Percentiles rank a stretch among this genome's conserved stretches.
phyloP scores from a whole-genome alignment of 345 rosid genomes.

The Linum usitatissimum region DNA sequence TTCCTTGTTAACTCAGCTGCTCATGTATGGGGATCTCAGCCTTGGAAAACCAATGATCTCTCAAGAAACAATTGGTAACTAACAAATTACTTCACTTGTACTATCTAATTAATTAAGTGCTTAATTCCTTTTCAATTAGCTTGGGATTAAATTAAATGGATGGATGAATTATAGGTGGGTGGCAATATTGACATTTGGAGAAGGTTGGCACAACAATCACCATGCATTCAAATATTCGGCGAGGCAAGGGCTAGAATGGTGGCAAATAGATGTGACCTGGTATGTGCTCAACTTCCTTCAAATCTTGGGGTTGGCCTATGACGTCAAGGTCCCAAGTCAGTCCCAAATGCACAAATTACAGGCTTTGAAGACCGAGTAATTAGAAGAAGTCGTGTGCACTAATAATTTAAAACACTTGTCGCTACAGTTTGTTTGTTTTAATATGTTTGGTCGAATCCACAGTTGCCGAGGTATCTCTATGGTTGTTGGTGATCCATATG shows the following conservation, averaged over 20 bases:
- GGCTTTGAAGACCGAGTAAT: conserved; percentile 2
- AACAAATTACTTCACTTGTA: neutral
- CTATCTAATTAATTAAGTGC: neutral
- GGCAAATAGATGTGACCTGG: conserved; percentile 90
- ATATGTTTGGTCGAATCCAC: too few relatives aligned
- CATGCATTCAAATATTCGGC: conserved; percentile 84
- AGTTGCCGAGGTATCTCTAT: too few relatives aligned
- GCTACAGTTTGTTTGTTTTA: neutral
- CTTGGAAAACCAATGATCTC: conserved; percentile 74
- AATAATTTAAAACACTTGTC: too few relatives aligned
- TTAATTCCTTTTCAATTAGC: neutral
- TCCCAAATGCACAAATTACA: conserved; percentile 39
- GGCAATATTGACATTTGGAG: conserved; percentile 77
- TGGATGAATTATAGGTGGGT: conserved; percentile 51
- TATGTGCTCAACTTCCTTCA: conserved; percentile 52
- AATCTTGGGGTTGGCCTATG: conserved; percentile 58
- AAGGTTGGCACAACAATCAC: conserved; percentile 95
- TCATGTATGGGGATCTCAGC: conserved; percentile 84
- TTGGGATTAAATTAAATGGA: neutral
- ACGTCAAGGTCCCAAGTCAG: conserved; percentile 59
- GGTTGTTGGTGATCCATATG: too few relatives aligned
- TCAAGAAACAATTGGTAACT: conserved; percentile 80
- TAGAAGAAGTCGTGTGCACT: too few relatives aligned
- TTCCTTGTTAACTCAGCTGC: conserved; percentile 86
- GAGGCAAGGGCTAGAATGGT: conserved; percentile 80